A percentile compares a stretch with the other conserved stretches of the same genome.
These are phyloP conservation scores for Sporothrix inflata DNA, from an alignment of 2,329 filamentous ascomycete species.

Conservation along the genomic window DNA sequence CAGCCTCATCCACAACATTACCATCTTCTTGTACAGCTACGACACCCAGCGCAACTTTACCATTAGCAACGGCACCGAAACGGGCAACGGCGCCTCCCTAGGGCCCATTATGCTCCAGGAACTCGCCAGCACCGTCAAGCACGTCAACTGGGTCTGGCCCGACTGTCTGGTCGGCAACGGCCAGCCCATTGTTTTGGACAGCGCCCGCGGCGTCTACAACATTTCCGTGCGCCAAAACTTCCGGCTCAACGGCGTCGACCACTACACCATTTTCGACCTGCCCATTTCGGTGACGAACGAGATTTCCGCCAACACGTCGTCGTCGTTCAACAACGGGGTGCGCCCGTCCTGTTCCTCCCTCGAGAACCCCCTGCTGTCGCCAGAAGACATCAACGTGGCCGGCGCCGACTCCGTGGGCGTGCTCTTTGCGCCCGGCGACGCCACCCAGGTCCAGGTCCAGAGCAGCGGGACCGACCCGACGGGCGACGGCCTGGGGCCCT, in stretches of 20 bases:
- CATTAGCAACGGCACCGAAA: constrained; percentile 64
- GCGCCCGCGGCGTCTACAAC: constrained; percentile 66
- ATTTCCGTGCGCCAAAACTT: constrained; percentile 74
- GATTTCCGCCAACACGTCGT: constrained; percentile 50
- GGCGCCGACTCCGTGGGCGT: constrained; percentile 51
- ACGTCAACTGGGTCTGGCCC: constrained; percentile 74
- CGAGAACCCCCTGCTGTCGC: constrained; percentile 55
- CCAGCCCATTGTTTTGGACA: constrained; percentile 48
- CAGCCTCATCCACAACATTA: constrained; percentile 65
- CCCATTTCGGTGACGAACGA: constrained; percentile 70
- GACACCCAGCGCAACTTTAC: constrained; percentile 68
- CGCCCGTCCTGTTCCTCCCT: constrained; percentile 51
- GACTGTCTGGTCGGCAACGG: constrained; percentile 67
- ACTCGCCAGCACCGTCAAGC: constrained; percentile 70
- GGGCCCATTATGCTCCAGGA: constrained; percentile 68
- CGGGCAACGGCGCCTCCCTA: constrained; percentile 60
- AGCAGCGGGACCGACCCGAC: constrained; percentile 34
- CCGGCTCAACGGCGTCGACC: constrained; percentile 63
- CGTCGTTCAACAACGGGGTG: constrained; percentile 43
- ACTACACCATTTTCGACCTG: constrained; percentile 72
- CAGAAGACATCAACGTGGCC: constrained; percentile 49
- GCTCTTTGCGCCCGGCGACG: constrained; percentile 56
- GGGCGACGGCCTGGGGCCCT: constrained; percentile 35
- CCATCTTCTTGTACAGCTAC: constrained; percentile 68
- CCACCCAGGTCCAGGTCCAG: constrained; percentile 49